Base-by-base conservation (phyloP, 352 stramenopile species). In the Globisporangium ultimum region DNA sequence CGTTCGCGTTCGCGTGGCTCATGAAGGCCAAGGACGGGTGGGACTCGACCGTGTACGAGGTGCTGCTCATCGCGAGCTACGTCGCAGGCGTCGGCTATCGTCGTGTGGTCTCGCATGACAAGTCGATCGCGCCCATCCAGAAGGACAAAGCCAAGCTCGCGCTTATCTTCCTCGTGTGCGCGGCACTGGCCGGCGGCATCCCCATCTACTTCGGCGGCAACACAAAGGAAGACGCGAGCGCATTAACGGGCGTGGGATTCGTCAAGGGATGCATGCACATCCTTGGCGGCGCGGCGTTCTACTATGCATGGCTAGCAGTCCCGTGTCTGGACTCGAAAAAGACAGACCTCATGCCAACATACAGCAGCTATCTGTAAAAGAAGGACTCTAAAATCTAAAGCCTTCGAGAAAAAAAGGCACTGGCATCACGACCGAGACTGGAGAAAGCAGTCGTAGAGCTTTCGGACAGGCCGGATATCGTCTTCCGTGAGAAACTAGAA, bases 1-100 rank as follows among this genome's bases (percentile, higher is more conserved):
- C 85, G 21, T 96, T 96, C 57, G 78, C 87, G 9, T 60, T 86
- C 46, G 63, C 85, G 36, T 95, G 85, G 87, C 81, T 96, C 57
- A 87, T 90, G 64, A 95, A 95, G 69, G 57, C 82, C 53, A 93
- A 91, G 60, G 87, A 96, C 71, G 72, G 76, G 12, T 94, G 81
- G 80, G 76, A 92, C 64, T 74, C 70, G 48, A 88, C 80, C 15
- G 41, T 72, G 15, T 94, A 83, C 64, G 83, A 94, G 41, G 76
- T 70, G 34, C 58, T 91, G 18, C 74, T 96, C 28, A 61, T 95
- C 20, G 68, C 55, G 6, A 63, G 53, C 49, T 93, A 88, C 72
- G 38, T 95, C 21, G 51, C 68, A 0, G 70, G 72, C 40, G 79
- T 88, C 24, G 58, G 53, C 22, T 91, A 89, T 63, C 71, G 82